Percentiles rank a stretch among this genome's conserved stretches.
These are phyloP conservation scores for Maudiozyma barnettii DNA, from an alignment of 805 yeast species.

Conservation along the genomic window DNA sequence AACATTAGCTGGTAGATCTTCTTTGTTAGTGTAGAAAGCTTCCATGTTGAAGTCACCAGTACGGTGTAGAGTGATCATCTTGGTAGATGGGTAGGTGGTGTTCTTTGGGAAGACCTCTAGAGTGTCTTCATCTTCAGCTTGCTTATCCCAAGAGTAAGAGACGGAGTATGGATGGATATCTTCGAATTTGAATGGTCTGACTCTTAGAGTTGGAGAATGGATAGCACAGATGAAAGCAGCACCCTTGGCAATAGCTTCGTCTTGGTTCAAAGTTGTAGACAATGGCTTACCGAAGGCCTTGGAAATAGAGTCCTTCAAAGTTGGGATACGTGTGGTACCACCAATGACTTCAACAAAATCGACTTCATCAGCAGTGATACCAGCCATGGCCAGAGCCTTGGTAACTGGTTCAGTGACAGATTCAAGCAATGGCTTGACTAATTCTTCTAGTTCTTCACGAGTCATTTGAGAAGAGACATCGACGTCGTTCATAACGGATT, in stretches of 20 bases:
- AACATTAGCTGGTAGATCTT: constrained; percentile 63
- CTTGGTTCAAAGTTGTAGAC: constrained; percentile 95
- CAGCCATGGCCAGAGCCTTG: constrained; percentile 73
- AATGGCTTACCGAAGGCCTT: constrained; percentile 77
- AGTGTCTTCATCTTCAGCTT: constrained; percentile 81
- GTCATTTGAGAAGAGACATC: constrained; percentile 84
- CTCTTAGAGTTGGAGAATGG: constrained; percentile 98
- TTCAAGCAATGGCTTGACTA: constrained; percentile 70
- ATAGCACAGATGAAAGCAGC: constrained; percentile 98
- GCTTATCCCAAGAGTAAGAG: constrained; percentile 90
- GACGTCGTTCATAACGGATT: constrained; percentile 93
- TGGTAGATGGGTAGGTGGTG: constrained; percentile 87
- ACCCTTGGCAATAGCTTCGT: constrained; percentile 98
- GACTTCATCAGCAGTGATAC: constrained; percentile 58
- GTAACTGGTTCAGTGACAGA: constrained; percentile 72
- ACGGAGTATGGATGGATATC: constrained; percentile 88
- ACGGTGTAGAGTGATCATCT: constrained; percentile 90
- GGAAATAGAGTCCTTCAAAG: constrained; percentile 70
- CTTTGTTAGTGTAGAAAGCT: constrained; percentile 75
- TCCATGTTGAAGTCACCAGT: constrained; percentile 76
- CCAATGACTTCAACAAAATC: constrained; percentile 94
- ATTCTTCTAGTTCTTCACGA: constrained; percentile 89
- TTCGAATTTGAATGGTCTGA: constrained; percentile 96
- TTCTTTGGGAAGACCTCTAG: constrained; percentile 96
- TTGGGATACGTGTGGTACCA: constrained; percentile 97